phyloP scores from a whole-genome alignment of 306 rosid species.

The Arachis hypogaea region DNA sequence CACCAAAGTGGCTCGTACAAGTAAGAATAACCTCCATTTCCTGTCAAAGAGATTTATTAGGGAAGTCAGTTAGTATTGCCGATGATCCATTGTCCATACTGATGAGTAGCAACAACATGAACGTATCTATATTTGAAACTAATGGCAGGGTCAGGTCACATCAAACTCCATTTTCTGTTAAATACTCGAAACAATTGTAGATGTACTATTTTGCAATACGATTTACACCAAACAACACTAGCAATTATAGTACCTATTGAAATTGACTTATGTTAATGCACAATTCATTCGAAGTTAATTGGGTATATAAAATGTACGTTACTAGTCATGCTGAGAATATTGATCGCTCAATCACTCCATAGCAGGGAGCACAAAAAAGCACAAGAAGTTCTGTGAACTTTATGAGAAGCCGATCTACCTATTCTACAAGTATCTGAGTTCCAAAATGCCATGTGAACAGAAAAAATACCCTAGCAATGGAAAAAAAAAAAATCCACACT shows the following conservation, averaged over 20 bases:
- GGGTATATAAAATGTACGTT: not conserved
- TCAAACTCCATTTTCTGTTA: conserved; percentile 19
- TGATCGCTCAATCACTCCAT: not conserved
- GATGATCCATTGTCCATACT: not conserved
- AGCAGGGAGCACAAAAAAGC: not conserved
- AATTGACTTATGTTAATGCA: not conserved
- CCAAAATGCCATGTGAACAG: not conserved
- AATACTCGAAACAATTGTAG: not conserved
- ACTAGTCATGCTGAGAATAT: not conserved
- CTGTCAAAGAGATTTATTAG: conserved; percentile 54
- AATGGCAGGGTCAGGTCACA: conserved; percentile 12
- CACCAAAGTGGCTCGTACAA: conserved; percentile 99
- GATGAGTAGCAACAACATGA: not conserved
- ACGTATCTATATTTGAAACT: not conserved
- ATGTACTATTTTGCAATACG: not conserved
- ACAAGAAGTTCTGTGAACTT: not conserved
- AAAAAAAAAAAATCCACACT: conserved; percentile 6
- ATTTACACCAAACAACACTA: not conserved
- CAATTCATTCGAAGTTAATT: not conserved
- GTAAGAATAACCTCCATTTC: conserved; percentile 97
- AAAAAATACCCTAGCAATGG: not conserved
- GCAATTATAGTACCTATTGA: not conserved
- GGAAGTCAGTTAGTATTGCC: conserved; percentile 35
- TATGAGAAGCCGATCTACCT: not conserved
- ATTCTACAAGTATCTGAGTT: not conserved